Percentiles rank a stretch among this genome's conserved stretches.
Evolutionary conservation across 768 basidiomycete genomes (phyloP).

Genomic region (Neoboletus brunneissimus): DNA sequence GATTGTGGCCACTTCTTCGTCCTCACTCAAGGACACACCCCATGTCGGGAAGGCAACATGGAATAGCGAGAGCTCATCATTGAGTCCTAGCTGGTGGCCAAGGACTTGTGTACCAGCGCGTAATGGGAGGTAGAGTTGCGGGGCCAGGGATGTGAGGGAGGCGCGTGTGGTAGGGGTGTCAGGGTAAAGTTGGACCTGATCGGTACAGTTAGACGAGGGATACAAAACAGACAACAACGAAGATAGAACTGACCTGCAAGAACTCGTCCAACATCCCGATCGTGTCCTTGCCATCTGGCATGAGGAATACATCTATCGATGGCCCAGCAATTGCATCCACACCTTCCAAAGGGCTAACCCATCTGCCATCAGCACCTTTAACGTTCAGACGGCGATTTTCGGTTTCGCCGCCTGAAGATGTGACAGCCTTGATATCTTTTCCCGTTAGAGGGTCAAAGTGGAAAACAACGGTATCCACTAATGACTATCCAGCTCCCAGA

Average conservation of each 20-base stretch:
- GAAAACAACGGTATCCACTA: conserved; percentile 72
- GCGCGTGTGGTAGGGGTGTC: conserved; percentile 45
- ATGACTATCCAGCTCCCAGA: conserved; percentile 37
- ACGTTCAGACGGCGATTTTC: background rate
- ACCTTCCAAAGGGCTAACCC: conserved; percentile 50
- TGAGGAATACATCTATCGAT: conserved; percentile 54
- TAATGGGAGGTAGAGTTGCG: conserved; percentile 56
- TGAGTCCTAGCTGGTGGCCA: conserved; percentile 53
- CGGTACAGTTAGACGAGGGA: background rate
- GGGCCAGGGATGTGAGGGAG: conserved; percentile 43
- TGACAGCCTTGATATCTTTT: conserved; percentile 43
- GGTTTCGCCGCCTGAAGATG: conserved; percentile 5
- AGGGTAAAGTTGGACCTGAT: conserved; percentile 66
- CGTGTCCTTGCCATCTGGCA: conserved; percentile 46
- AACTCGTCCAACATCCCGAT: conserved; percentile 73
- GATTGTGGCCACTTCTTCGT: conserved; percentile 56
- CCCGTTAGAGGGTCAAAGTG: conserved; percentile 79
- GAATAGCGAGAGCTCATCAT: conserved; percentile 41
- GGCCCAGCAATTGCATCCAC: conserved; percentile 59
- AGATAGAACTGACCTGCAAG: conserved; percentile 53
- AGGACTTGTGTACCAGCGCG: conserved; percentile 48
- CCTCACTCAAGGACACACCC: conserved; percentile 53
- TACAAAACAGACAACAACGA: background rate
- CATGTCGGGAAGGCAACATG: conserved; percentile 63
- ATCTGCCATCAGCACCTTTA: conserved; percentile 8